A percentile compares a stretch with the other conserved stretches of the same genome.
Evolutionary conservation across 202 grass and related monocot genomes (phyloP).

Genomic region (Setaria italica): DNA sequence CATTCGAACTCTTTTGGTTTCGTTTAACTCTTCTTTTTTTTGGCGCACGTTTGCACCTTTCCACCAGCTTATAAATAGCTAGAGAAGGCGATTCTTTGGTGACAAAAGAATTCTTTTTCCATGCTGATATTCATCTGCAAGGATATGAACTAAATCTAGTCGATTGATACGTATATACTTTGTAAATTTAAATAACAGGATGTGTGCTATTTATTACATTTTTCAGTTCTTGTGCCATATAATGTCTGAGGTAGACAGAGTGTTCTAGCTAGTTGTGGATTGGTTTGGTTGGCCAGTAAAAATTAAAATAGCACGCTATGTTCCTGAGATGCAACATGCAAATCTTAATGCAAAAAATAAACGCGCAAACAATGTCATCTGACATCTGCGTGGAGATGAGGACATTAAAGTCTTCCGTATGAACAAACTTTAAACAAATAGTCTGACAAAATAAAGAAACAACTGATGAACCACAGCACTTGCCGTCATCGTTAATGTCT

Average conservation of each 20-base stretch:
- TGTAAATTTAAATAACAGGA: slow-evolving; percentile 44
- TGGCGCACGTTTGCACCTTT: too few species aligned
- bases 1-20: too few species aligned
- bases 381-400: not conserved
- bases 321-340: not conserved
- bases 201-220: slow-evolving; percentile 4
- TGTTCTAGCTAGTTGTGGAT: not conserved
- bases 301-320: not conserved
- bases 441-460: not conserved
- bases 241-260: not conserved
- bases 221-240: not conserved
- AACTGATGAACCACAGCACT: slow-evolving; percentile 4
- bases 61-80: too few species aligned
- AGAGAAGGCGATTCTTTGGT: slow-evolving; percentile 34
- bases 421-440: not conserved
- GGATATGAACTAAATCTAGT: not conserved
- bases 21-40: too few species aligned
- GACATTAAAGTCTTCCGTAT: not conserved
- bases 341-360: not conserved
- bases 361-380: not conserved
- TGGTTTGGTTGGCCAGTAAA: not conserved
- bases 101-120: slow-evolving; percentile 35
- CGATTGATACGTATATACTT: not conserved
- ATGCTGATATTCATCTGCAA: slow-evolving; percentile 11
- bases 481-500: not conserved